phyloP scores from a whole-genome alignment of 176 grass and related monocot species.

The Triticum urartu region DNA sequence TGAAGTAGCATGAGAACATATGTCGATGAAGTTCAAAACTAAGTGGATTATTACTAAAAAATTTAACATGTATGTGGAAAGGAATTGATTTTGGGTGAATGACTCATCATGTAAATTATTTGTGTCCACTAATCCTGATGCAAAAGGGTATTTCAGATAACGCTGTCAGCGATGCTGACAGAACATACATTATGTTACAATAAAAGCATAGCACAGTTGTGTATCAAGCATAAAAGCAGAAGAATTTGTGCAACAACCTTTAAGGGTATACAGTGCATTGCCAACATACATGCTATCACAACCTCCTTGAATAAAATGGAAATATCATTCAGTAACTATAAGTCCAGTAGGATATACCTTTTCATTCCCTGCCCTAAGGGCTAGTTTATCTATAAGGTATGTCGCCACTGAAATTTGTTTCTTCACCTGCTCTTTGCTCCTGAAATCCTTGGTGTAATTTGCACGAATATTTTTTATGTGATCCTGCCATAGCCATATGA shows the following conservation, averaged over 20 bases:
- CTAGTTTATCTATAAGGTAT: conserved; percentile 98
- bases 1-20: conserved; percentile 11
- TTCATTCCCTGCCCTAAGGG: conserved; percentile 96
- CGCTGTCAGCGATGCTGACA: background rate
- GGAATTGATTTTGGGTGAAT: background rate
- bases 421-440: conserved; percentile 52
- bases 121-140: background rate
- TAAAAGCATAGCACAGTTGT: background rate
- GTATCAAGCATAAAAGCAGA: background rate
- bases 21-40: background rate
- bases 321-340: background rate
- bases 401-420: conserved; percentile 92
- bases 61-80: background rate
- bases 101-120: background rate
- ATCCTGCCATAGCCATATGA: conserved; percentile 45
- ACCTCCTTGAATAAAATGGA: background rate
- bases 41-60: background rate
- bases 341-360: conserved; percentile 56
- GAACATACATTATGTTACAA: background rate
- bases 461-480: conserved; percentile 68
- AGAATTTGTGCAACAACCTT: background rate
- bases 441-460: conserved; percentile 89
- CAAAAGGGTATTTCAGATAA: background rate
- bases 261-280: background rate
- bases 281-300: background rate